Conservation (phyloP, 2,329 filamentous ascomycete species). For the Acrocalymma vagum region DNA sequence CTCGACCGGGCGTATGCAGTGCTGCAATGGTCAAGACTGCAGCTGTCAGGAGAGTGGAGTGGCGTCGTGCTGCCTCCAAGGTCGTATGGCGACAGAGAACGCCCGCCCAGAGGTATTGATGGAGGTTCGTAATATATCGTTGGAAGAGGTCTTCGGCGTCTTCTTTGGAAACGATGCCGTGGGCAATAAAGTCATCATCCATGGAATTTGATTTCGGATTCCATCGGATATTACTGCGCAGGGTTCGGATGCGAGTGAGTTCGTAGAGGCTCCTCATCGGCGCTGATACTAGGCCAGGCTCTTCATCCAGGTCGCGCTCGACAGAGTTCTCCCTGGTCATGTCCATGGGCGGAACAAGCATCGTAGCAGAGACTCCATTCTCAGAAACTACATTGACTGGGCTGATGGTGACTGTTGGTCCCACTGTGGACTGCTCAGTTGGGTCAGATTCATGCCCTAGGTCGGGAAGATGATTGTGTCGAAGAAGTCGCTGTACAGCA, state of each 20-base stretch:
- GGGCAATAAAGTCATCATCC: constrained; percentile 42
- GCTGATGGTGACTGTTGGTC: constrained; percentile 25
- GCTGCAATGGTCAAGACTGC: constrained; percentile 40
- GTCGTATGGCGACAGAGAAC: constrained; percentile 39
- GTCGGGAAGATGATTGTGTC: constrained; percentile 34
- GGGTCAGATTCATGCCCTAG: constrained; percentile 22
- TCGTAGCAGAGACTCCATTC: constrained; percentile 28
- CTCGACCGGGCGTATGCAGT: constrained; percentile 36
- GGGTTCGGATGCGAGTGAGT: constrained; percentile 41
- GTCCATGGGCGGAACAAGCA: constrained; percentile 39
- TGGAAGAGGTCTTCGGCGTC: constrained; percentile 42
- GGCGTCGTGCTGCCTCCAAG: constrained; percentile 35
- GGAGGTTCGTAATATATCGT: constrained; percentile 39
- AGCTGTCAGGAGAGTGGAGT: constrained; percentile 41
- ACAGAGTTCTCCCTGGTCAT: constrained; percentile 44
- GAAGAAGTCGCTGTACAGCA: constrained; percentile 36
- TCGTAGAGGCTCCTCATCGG: constrained; percentile 46
- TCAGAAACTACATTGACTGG: constrained; percentile 35
- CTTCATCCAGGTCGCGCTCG: constrained; percentile 36
- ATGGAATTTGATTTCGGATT: constrained; percentile 33
- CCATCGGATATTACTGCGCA: constrained; percentile 35
- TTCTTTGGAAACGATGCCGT: constrained; percentile 31
- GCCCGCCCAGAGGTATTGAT: constrained; percentile 43
- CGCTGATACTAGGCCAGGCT: constrained; percentile 35
- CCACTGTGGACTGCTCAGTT: constrained; percentile 20